Evolutionary conservation across 441 rosid genomes (phyloP).

Genomic region (Manihot esculenta): DNA sequence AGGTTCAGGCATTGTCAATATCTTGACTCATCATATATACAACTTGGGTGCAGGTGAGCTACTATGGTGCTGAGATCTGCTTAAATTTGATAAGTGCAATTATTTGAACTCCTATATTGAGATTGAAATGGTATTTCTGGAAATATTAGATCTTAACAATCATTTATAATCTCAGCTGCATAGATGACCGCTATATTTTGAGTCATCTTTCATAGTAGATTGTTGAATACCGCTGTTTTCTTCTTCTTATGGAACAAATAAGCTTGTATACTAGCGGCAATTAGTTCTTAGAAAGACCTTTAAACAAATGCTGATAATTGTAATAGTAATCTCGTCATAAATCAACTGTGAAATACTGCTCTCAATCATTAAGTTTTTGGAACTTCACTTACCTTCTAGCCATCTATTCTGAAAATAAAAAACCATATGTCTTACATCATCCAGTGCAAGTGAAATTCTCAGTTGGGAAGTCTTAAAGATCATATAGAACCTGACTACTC

Average conservation of each 20-base stretch:
- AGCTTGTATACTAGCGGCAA: not conserved
- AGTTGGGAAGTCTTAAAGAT: not conserved
- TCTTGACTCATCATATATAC: constrained; percentile 88
- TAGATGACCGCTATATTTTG: not conserved
- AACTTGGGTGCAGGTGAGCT: constrained; percentile 81
- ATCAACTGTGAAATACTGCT: constrained; percentile 10
- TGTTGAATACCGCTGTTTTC: not conserved
- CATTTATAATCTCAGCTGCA: not conserved
- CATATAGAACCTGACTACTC: not conserved
- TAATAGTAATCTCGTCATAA: not conserved
- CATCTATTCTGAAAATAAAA: constrained; percentile 1
- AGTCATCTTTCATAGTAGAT: constrained; percentile 10
- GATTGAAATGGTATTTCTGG: not conserved
- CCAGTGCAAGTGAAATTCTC: not conserved
- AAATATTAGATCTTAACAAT: not conserved
- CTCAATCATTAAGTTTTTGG: not conserved
- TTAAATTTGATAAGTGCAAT: not conserved
- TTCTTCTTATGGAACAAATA: not conserved
- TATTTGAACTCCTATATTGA: not conserved
- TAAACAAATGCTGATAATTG: not conserved
- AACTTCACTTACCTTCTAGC: not conserved
- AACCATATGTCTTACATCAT: not conserved
- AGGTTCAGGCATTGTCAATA: constrained; percentile 61
- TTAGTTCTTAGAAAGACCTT: not conserved
- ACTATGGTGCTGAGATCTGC: not conserved